A percentile compares a stretch with the other conserved stretches of the same genome.
These are phyloP conservation scores for Xylaria castorea DNA, from an alignment of 495 filamentous ascomycete species.

Conservation along the genomic window DNA sequence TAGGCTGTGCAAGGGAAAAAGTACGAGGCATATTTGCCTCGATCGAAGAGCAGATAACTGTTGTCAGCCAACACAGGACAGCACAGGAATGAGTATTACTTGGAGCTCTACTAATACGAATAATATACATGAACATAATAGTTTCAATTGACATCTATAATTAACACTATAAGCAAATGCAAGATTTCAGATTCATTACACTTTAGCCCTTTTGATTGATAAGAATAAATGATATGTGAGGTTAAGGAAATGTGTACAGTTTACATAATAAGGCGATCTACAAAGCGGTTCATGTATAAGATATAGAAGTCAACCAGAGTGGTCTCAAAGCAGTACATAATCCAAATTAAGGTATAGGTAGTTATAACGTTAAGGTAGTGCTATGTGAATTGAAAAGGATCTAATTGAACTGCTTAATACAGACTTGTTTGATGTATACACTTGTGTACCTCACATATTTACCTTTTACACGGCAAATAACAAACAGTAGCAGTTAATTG, in stretches of 20 bases:
- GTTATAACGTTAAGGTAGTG: too few relatives aligned
- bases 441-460: too few relatives aligned
- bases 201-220: neutral
- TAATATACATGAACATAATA: slow-evolving; percentile 6
- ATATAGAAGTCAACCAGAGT: neutral
- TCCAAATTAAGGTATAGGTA: too few relatives aligned
- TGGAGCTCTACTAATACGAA: slow-evolving; percentile 4
- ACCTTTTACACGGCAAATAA: too few relatives aligned
- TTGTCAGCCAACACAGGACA: slow-evolving; percentile 5
- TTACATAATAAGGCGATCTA: neutral
- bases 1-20: neutral
- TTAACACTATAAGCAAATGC: neutral
- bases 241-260: neutral
- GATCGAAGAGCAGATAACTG: neutral
- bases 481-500: too few relatives aligned
- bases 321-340: neutral
- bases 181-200: neutral
- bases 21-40: neutral
- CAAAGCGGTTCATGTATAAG: neutral
- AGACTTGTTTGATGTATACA: too few relatives aligned
- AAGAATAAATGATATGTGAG: neutral
- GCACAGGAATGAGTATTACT: neutral
- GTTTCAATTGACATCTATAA: neutral
- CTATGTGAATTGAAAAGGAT: too few relatives aligned
- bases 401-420: too few relatives aligned